phyloP scores from a whole-genome alignment of 2,329 filamentous ascomycete genomes.

The Claviceps paspali region DNA sequence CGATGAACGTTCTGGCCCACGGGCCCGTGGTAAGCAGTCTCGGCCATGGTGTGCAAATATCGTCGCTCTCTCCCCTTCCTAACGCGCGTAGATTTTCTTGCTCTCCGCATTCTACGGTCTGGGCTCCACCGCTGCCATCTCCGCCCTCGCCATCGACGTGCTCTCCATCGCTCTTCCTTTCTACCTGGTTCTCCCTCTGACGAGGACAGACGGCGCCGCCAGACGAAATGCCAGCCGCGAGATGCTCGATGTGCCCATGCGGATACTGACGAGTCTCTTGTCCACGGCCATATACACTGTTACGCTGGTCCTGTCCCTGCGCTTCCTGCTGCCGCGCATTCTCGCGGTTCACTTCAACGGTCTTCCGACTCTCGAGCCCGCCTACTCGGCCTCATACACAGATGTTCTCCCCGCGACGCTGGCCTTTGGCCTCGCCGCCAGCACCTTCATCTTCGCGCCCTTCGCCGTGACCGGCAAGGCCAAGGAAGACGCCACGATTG shows the following conservation, averaged over 20 bases:
- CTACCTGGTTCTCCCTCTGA: slow-evolving; percentile 53
- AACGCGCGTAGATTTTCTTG: slow-evolving; percentile 45
- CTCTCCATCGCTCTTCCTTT: slow-evolving; percentile 59
- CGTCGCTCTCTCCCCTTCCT: background rate
- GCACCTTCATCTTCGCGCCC: slow-evolving; percentile 64
- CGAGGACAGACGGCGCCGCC: slow-evolving; percentile 44
- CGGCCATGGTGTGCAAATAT: no score
- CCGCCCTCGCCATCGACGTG: slow-evolving; percentile 52
- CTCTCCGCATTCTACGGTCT: slow-evolving; percentile 65
- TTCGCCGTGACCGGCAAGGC: slow-evolving; percentile 38
- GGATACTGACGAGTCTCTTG: slow-evolving; percentile 49
- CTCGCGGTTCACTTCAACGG: slow-evolving; percentile 64
- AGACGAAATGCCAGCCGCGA: slow-evolving; percentile 41
- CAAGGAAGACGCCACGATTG: slow-evolving; percentile 30
- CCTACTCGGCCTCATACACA: slow-evolving; percentile 46
- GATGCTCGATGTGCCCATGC: slow-evolving; percentile 49
- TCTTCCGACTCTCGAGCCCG: slow-evolving; percentile 52
- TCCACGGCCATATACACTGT: slow-evolving; percentile 61
- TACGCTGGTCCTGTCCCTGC: slow-evolving; percentile 53
- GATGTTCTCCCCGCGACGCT: slow-evolving; percentile 44
- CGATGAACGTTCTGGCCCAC: slow-evolving; percentile 54
- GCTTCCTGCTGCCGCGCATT: slow-evolving; percentile 53
- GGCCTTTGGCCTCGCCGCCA: slow-evolving; percentile 52
- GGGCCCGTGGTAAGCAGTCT: slow-evolving; percentile 43
- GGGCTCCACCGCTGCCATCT: slow-evolving; percentile 41